A percentile compares a stretch with the other conserved stretches of the same genome.
Evolutionary conservation across 1,139 yeast genomes (phyloP).

Genomic region (Diutina rugosa): DNA sequence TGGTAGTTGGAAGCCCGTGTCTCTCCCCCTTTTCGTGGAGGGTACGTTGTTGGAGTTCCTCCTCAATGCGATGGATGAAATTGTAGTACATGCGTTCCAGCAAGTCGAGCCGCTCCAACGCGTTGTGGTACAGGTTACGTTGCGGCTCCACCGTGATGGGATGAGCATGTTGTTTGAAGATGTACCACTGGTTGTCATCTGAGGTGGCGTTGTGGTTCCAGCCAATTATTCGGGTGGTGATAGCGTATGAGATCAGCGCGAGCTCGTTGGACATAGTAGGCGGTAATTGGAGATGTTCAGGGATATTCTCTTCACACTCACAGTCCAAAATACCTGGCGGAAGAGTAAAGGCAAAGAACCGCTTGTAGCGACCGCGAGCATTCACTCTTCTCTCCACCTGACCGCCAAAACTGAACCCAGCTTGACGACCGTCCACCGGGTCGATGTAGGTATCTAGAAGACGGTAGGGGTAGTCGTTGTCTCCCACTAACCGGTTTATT

Average conservation of each 20-base stretch:
- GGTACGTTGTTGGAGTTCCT: background rate
- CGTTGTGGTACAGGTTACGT: background rate
- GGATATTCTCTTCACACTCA: constrained; percentile 3
- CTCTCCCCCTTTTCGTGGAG: background rate
- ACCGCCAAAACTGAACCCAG: constrained; percentile 7
- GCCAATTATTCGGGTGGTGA: background rate
- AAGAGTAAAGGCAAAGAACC: constrained; percentile 13
- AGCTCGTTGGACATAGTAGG: background rate
- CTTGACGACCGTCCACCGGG: constrained; percentile 15
- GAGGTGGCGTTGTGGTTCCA: background rate
- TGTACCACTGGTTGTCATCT: background rate
- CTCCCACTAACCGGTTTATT: constrained; percentile 18
- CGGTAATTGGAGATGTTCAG: background rate
- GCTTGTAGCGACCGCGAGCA: constrained; percentile 7
- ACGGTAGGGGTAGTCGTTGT: constrained; percentile 6
- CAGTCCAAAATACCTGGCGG: constrained; percentile 12
- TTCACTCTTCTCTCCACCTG: constrained; percentile 4
- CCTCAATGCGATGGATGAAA: background rate
- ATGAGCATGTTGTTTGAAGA: background rate
- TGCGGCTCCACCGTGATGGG: background rate
- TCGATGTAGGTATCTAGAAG: constrained; percentile 11
- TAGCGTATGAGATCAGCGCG: background rate
- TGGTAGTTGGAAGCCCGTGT: background rate
- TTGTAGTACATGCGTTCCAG: background rate
- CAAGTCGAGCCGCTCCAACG: background rate